Conservation (phyloP, 2,329 filamentous ascomycete genomes). For the Aspergillus tamarii region DNA sequence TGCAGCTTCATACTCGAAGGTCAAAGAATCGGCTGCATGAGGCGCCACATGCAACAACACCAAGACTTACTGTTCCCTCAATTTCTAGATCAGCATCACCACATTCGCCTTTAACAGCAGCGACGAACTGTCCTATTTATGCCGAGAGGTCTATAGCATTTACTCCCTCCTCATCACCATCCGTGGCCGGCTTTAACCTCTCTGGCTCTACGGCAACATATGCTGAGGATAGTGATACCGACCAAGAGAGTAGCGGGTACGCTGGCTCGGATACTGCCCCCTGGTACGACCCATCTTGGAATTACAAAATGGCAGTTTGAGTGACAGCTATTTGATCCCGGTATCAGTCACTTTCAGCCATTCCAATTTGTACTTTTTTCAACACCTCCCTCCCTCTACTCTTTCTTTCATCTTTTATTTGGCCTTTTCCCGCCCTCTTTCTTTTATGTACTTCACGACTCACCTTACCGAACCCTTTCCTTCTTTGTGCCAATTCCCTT, state of each 20-base stretch:
- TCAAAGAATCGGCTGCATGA: slow-evolving; percentile 1
- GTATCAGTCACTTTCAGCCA: neutral
- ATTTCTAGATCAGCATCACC: slow-evolving; percentile 2
- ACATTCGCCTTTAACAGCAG: neutral
- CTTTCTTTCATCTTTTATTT: neutral
- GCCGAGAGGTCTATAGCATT: neutral
- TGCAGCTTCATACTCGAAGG: slow-evolving; percentile 12
- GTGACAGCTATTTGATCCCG: neutral
- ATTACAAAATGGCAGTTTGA: slow-evolving; percentile 16
- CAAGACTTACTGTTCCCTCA: neutral
- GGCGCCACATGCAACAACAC: neutral
- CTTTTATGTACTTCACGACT: neutral
- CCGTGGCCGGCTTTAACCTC: slow-evolving; percentile 14
- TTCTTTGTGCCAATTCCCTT: neutral
- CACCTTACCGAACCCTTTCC: neutral
- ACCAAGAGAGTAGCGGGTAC: slow-evolving; percentile 16
- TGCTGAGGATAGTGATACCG: slow-evolving; percentile 21
- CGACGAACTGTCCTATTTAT: neutral
- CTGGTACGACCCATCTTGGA: slow-evolving; percentile 23
- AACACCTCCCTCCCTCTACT: neutral
- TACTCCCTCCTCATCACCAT: slow-evolving; percentile 14
- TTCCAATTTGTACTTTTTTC: neutral
- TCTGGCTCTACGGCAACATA: slow-evolving; percentile 7
- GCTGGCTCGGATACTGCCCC: slow-evolving; percentile 10
- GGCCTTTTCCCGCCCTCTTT: neutral